Base-by-base conservation (phyloP, 2,329 filamentous ascomycete species). In the Fonsecaea monophora region DNA sequence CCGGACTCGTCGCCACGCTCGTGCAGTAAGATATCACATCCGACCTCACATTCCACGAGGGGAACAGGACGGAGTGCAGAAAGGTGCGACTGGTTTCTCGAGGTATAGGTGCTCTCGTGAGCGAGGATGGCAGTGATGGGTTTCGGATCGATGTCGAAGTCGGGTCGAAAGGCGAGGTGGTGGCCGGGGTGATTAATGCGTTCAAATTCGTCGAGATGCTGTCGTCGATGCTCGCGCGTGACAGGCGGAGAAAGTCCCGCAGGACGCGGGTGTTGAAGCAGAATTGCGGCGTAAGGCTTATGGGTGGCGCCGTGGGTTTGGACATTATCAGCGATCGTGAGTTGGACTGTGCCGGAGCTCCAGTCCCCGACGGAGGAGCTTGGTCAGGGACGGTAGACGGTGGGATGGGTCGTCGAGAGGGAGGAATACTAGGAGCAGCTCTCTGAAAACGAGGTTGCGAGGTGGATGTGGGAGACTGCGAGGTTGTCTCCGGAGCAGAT, bases 171-270 rank as follows among this genome's bases (percentile, higher is more conserved):
- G 88, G 87, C 45, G 80, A 79, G 38, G 75, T 74, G 53, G 83
- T 82, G 12, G 91, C 85, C 0, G 94, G 94, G 0, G 90, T 94
- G 53, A 92, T 82, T 42, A 98, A 86, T 1, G 92, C 92, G 82
- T 98, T 98, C 68, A 99, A 87, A 74, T 96, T 94, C 75, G 97
- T 94, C 0, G 89, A 88, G 75, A 99, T 98, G 53, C 91, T 92
- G 79, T 99, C 95, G 80, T 99, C 95, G 75, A 97, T 90, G 56
- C 91, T 87, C 60, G 87, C 85, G 70, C 95, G 89, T 9, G 94
- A 97, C 71, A 95, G 79, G 45, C 93, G 91, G 25, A 99, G 86
- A 78, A 99, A 99, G 78, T 97, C 95, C 97, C 75, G 69, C 65
- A 71, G 60, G 34, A 65, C 60, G 4, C 60, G 63, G 10, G 63